A percentile compares a stretch with the other conserved stretches of the same genome.
phyloP scores from a whole-genome alignment of 2,329 filamentous ascomycete species.

The Thelonectria blattea region DNA sequence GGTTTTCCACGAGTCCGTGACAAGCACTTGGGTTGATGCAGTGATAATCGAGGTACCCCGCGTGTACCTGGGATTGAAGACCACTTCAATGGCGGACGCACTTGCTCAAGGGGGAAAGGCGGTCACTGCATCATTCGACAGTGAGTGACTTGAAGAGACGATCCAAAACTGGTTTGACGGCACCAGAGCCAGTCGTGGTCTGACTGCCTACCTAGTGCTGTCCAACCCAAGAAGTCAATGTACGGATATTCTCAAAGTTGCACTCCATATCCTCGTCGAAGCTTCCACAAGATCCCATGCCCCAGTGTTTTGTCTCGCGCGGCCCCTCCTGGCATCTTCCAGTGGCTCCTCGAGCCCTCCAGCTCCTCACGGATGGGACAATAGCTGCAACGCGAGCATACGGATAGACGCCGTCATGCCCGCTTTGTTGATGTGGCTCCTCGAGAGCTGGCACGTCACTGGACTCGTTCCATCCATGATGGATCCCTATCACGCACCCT shows the following conservation, averaged over 20 bases:
- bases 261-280: conserved; percentile 25
- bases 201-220: neutral
- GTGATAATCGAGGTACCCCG: neutral
- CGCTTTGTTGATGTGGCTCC: conserved; percentile 2
- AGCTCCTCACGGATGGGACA: conserved; percentile 17
- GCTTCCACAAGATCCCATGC: conserved; percentile 45
- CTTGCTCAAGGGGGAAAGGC: neutral
- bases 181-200: neutral
- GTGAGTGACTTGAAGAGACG: neutral
- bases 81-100: neutral
- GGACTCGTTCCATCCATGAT: conserved; percentile 26
- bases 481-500: conserved; percentile 28
- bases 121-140: neutral
- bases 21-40: neutral
- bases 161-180: neutral
- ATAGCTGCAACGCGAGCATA: conserved; percentile 21
- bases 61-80: neutral
- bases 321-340: conserved; percentile 21
- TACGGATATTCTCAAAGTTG: too few species aligned
- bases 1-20: neutral
- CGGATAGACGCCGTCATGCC: conserved; percentile 25
- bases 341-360: conserved; percentile 17
- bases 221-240: neutral
- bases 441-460: conserved; percentile 26
- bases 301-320: conserved; percentile 27